Base-by-base conservation (phyloP, 441 rosid genomes). In the Brassica hybrid region DNA sequence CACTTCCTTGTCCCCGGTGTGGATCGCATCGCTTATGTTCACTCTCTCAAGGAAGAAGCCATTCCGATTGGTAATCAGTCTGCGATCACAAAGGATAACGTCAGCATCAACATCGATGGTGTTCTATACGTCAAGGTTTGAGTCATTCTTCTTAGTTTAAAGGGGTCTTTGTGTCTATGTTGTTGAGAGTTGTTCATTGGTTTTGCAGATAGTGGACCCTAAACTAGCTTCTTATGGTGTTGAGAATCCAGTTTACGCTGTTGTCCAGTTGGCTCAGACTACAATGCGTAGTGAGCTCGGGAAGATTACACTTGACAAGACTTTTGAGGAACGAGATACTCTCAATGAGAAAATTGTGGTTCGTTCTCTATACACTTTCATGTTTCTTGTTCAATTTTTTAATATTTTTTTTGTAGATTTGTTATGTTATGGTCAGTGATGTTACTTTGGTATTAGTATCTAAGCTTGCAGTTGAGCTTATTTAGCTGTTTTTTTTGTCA, bases 261-360 rank as follows among this genome's bases (percentile, higher is more conserved):
- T 54, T 54, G 59, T 54, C 11, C 59, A 54, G 23, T 17, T 54
- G 23, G 59, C 59, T 54, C 59, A 17, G 59, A 54, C 59, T 54
- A 54, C 59, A 17, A 54, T 54, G 59, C 59, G 59, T 54, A 54
- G 59, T 54, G 59, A 54, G 59, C 59, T 54, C 23, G 59, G 59
- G 7, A 54, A 54, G 59, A 54, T 54, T 54, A 54, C 59, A 54
- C 59, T 54, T 8, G 23, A 54, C 59, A 54, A 54, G 59, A 54
- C 59, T 3, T 54, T 54, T 54, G 59, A 54, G 59, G 59, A 54
- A 3, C 59, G 59, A 7, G 59, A 54, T 17, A 54, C 59, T 54
- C 59, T 54, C 23, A 54, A 54, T 54, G 59, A 54, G 59, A 54
- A 54, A 7, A 54, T 54, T 16, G 59, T 54, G 59, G 59, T 54